Conservation (phyloP, 129 eudicot species). For the Cynara cardunculus region DNA sequence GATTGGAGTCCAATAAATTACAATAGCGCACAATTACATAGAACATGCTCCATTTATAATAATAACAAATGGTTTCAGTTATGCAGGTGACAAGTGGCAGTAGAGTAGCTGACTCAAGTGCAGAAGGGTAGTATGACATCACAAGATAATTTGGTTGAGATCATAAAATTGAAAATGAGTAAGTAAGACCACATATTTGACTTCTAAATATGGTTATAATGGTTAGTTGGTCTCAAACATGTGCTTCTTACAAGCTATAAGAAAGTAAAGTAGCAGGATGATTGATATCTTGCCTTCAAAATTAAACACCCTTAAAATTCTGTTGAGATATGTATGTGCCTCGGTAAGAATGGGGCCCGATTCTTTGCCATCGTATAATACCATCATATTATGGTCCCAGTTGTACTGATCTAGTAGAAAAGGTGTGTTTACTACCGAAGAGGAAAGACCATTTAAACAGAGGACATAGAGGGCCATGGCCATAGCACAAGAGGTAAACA, state of each 20-base stretch:
- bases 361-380: neutral
- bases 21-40: slow-evolving; percentile 2
- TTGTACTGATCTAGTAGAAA: neutral
- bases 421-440: neutral
- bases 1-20: neutral
- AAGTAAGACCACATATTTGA: neutral
- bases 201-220: neutral
- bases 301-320: too few relatives aligned
- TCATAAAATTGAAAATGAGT: too few relatives aligned
- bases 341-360: neutral
- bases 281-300: neutral
- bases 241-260: neutral
- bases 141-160: neutral
- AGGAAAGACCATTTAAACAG: neutral
- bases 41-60: neutral
- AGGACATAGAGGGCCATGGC: neutral
- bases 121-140: neutral
- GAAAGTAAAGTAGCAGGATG: neutral
- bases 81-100: slow-evolving; percentile 5
- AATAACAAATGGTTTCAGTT: neutral
- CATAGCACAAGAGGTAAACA: neutral
- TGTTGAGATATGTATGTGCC: neutral
- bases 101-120: neutral
- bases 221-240: too few relatives aligned
- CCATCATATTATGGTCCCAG: neutral